phyloP scores from a whole-genome alignment of 192 early-diverging fungal species.

The Coemansia nantahalensis region DNA sequence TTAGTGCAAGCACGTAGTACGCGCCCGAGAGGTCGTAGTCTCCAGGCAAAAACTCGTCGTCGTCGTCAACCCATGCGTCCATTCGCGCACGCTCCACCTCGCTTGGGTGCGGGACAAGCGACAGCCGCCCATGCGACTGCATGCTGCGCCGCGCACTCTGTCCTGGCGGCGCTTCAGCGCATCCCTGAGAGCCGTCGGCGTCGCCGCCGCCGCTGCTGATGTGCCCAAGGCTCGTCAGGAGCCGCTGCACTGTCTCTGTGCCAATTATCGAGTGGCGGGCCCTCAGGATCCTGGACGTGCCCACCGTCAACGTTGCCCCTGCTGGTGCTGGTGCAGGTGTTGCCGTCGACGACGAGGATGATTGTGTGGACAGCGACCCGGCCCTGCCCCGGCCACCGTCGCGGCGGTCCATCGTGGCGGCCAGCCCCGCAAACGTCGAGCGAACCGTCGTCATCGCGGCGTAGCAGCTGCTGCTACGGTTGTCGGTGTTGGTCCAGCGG shows the following conservation, averaged over 20 bases:
- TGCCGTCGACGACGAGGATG: too few species aligned
- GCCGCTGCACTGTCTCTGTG: background rate
- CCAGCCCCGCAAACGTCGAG: conserved; percentile 11
- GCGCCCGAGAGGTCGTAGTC: conserved; percentile 47
- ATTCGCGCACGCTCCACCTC: conserved; percentile 35
- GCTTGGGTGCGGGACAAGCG: conserved; percentile 22
- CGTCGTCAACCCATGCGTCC: conserved; percentile 48
- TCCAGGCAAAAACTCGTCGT: conserved; percentile 34
- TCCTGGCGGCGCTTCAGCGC: too few species aligned
- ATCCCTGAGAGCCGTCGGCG: too few species aligned
- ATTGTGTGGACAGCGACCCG: too few species aligned
- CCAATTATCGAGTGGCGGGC: background rate
- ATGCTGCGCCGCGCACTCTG: too few species aligned
- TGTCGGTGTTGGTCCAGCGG: conserved; percentile 1
- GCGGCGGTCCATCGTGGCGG: too few species aligned
- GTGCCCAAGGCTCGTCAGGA: conserved; percentile 4
- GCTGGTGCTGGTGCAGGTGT: too few species aligned
- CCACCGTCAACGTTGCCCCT: too few species aligned
- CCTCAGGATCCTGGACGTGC: background rate
- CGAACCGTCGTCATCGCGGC: conserved; percentile 7
- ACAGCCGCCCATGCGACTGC: conserved; percentile 10
- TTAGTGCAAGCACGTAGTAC: conserved; percentile 35
- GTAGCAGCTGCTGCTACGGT: background rate
- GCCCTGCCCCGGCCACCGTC: too few species aligned
- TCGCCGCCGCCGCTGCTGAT: conserved; percentile 1